Evolutionary conservation across 2,329 filamentous ascomycete species (phyloP), one percentile per base, ranked within the genome.

Genomic region (Diaporthe caulivora): DNA sequence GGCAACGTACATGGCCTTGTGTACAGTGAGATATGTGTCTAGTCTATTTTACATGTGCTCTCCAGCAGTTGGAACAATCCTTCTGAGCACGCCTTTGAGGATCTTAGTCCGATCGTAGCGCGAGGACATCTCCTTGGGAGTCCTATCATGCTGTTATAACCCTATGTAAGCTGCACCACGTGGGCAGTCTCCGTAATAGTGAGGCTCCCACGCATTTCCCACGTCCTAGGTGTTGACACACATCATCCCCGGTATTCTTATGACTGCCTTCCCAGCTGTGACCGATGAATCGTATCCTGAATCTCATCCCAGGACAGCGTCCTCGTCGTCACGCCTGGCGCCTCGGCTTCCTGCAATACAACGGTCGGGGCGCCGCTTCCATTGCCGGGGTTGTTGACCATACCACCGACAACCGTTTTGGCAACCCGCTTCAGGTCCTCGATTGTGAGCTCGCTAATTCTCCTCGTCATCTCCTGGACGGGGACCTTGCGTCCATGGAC

Each of bases 401-500:
- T 81, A 0, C 97, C 97, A 57, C 92, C 90, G 71, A 98, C 91
- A 11, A 99, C 92, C 77, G 91, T 86, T 77, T 86, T 87, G 7
- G 97, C 97, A 4, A 98, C 96, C 64, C 95, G 88, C 42, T 94
- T 88, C 76, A 99, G 85, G 82, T 99, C 97, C 13, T 89, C 79
- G 0, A 97, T 90, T 0, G 93, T 97, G 72, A 99, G 86, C 8
- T 86, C 87, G 80, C 98, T 94, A 77, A 99, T 99, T 80, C 92
- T 91, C 67, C 86, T 86, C 80, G 96, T 98, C 96, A 99, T 98
- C 81, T 98, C 95, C 77, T 91, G 91, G 10, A 98, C 95, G 1
- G 96, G 93, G 9, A 98, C 91, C 85, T 98, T 98, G 77, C 91
- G 90, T 29, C 96, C 97, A 81, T 98, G 95, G n/a, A 98, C 94